Evolutionary conservation across 2,329 filamentous ascomycete genomes (phyloP), one percentile per base, ranked within the genome.

Genomic region (Colletotrichum cuscutae): DNA sequence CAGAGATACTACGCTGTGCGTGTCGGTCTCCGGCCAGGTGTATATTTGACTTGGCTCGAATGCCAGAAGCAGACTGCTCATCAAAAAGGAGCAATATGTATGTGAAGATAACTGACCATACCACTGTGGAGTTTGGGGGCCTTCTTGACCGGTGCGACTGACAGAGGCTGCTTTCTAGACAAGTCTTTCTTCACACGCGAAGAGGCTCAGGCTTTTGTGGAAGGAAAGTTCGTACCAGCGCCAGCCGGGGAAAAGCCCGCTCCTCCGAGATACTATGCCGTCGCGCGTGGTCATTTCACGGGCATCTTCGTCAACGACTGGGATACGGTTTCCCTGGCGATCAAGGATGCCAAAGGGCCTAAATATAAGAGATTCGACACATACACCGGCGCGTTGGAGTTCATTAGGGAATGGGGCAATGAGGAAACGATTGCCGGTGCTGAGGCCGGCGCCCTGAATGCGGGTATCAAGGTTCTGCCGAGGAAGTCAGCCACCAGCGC

Each of bases 161-260:
- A 49, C 42, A 49, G 42, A 26, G 22, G 42, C 52, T 65, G 61
- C 52, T 26, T 65, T 24, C 53, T 73, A 97, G 94, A 93, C 86
- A 96, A 97, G 84, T 94, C 93, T 1, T 98, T 98, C 79, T 84
- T 87, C 11, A 90, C 89, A 0, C 85, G 88, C 71, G 88, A 91
- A 74, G 95, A 98, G 72, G 96, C 96, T n/a, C 89, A 93, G 77
- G 90, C 90, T 2, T 98, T 94, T 79, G 86, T 94, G 30, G 90
- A 88, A 1, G 93, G 94, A 59, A 88, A 87, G 76, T 87, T 88
- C 69, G 81, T 81, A 8, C 80, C 79, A 3, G 76, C 79, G 15
- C 79, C 82, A 19, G 78, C 82, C 24, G 78, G 83, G 26, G 80
- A 84, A 53, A 69, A 72, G 32, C 77, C 83, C 60, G 80, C 85